Percentiles rank a stretch among this genome's conserved stretches.
phyloP scores from a whole-genome alignment of 768 basidiomycete genomes.

The Neoboletus magnificus region DNA sequence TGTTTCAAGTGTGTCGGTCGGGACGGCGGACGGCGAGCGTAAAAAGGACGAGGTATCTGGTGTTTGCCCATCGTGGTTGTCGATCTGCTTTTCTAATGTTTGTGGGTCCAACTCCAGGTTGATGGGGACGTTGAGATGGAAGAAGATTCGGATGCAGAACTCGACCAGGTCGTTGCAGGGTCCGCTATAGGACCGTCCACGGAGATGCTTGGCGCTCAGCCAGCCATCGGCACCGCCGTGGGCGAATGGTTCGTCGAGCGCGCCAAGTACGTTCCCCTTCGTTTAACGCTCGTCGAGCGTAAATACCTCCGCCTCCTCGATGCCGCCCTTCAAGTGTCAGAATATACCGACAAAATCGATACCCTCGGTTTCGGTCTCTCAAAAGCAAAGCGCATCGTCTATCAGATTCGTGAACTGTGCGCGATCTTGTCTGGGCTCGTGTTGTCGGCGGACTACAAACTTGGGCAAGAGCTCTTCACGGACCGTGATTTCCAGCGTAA shows the following conservation, averaged over 20 bases:
- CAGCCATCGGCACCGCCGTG: constrained; percentile 55
- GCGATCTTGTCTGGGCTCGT: constrained; percentile 84
- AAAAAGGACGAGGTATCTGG: constrained; percentile 21
- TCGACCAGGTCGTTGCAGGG: constrained; percentile 35
- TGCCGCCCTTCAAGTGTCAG: constrained; percentile 79
- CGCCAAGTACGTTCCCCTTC: constrained; percentile 76
- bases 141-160: constrained; percentile 36
- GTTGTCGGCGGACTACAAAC: constrained; percentile 81
- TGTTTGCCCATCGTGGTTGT: neutral
- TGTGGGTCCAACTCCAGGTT: constrained; percentile 12
- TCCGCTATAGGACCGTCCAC: constrained; percentile 16
- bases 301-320: constrained; percentile 84
- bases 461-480: constrained; percentile 81
- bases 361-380: constrained; percentile 72
- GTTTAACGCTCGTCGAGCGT: constrained; percentile 70
- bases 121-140: constrained; percentile 37
- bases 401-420: constrained; percentile 83
- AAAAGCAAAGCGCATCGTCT: constrained; percentile 84
- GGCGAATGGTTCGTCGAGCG: constrained; percentile 88
- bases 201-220: constrained; percentile 53
- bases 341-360: constrained; percentile 90
- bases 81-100: constrained; percentile 3
- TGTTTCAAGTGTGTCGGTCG: neutral
- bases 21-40: neutral
- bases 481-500: constrained; percentile 81